Conservation (phyloP, 768 basidiomycete genomes). For the Lactarius sp. region DNA sequence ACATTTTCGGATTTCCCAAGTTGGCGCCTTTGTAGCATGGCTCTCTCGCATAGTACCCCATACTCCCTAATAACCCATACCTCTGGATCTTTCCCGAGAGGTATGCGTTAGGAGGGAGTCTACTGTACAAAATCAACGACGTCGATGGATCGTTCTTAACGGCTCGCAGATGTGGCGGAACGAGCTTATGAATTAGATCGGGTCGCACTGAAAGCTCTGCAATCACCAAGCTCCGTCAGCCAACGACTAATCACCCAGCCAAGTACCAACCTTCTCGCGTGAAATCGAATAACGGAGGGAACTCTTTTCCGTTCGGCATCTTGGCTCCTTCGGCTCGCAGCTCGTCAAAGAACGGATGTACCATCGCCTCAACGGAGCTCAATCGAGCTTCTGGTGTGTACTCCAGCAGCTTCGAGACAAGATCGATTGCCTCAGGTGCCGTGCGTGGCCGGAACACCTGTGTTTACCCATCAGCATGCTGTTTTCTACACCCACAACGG, state of each 20-base stretch:
- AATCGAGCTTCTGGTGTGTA: slow-evolving; percentile 95
- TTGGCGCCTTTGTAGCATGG: too few relatives aligned
- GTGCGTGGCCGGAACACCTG: slow-evolving; percentile 99
- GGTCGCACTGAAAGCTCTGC: slow-evolving; percentile 95
- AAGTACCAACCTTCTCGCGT: slow-evolving; percentile 80
- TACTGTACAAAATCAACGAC: slow-evolving; percentile 89
- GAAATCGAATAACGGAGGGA: slow-evolving; percentile 92
- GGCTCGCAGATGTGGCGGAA: slow-evolving; percentile 88
- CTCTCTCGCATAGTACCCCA: too few relatives aligned
- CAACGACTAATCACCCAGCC: neutral
- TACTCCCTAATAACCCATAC: too few relatives aligned
- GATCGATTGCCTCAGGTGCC: slow-evolving; percentile 90
- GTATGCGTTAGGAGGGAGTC: too few relatives aligned
- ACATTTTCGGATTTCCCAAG: too few relatives aligned
- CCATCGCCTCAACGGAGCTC: slow-evolving; percentile 87
- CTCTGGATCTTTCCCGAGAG: too few relatives aligned
- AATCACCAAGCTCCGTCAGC: slow-evolving; percentile 2
- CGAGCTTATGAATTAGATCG: slow-evolving; percentile 86
- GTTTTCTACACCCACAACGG: slow-evolving; percentile 20
- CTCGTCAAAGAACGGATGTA: slow-evolving; percentile 97
- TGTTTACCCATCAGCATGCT: neutral
- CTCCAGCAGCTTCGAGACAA: slow-evolving; percentile 91
- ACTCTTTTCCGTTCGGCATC: slow-evolving; percentile 97
- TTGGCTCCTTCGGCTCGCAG: slow-evolving; percentile 82
- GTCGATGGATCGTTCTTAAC: slow-evolving; percentile 78